These are phyloP conservation scores for Arthroderma sp. DNA, from an alignment of 2,329 filamentous ascomycete species.

Conservation along the genomic window DNA sequence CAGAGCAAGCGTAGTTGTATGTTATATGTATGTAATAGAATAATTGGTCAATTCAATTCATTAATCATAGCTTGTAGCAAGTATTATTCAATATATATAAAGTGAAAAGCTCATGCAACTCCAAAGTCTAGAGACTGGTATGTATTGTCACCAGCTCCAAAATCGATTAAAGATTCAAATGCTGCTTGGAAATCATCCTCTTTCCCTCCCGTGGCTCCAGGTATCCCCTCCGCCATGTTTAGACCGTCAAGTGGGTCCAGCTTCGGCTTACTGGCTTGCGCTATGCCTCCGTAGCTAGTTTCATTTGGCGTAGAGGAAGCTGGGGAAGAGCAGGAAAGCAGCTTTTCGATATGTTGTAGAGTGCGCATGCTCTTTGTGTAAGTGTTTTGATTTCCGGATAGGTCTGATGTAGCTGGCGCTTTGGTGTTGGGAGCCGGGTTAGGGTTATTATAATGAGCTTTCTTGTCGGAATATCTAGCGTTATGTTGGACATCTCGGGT, in stretches of 20 bases:
- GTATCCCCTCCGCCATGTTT: no score
- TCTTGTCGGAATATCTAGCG: not conserved
- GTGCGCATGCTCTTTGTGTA: not conserved
- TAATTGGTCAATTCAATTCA: no score
- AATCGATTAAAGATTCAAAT: constrained; percentile 8
- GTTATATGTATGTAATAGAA: no score
- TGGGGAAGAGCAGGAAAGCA: not conserved
- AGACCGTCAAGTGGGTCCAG: no score
- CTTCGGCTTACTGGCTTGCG: not conserved
- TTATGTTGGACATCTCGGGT: not conserved
- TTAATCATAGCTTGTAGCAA: no score
- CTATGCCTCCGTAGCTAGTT: no score
- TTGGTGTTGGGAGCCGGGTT: no score
- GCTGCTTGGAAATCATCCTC: constrained; percentile 2
- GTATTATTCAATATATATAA: no score
- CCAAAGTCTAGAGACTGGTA: not conserved
- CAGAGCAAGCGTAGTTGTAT: no score
- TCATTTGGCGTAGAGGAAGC: not conserved
- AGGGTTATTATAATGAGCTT: not conserved
- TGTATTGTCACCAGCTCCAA: constrained; percentile 3
- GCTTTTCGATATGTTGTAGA: constrained; percentile 6
- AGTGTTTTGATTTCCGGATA: not conserved
- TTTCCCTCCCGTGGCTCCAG: not conserved
- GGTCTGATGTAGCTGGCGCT: no score
- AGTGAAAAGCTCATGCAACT: no score